Evolutionary conservation across 129 eudicot species (phyloP).

Genomic region (Pittosporum tobira): DNA sequence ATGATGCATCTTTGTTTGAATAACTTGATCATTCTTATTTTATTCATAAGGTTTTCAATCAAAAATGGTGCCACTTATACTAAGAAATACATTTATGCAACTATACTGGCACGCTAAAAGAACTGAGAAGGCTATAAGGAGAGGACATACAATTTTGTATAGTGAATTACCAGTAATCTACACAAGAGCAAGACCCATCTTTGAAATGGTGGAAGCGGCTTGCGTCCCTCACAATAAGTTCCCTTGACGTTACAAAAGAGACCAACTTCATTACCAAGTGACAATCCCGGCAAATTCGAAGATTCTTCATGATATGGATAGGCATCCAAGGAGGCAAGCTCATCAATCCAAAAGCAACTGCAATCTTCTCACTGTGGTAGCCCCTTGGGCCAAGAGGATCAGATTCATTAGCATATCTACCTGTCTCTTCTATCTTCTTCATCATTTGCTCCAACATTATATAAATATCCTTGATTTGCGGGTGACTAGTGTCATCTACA

Average conservation of each 20-base stretch:
- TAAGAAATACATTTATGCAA: neutral
- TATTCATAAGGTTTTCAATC: neutral
- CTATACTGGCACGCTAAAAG: neutral
- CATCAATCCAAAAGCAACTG: constrained; percentile 33
- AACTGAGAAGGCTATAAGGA: neutral
- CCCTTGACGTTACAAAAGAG: constrained; percentile 31
- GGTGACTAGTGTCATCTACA: constrained; percentile 44
- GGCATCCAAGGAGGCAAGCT: constrained; percentile 42
- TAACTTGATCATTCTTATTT: neutral
- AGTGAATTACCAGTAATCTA: constrained; percentile 27
- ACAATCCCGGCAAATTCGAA: constrained; percentile 32
- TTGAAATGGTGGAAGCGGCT: constrained; percentile 33
- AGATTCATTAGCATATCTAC: constrained; percentile 19
- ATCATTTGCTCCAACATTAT: constrained; percentile 16
- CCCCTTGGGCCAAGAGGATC: constrained; percentile 12
- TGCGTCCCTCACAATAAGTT: constrained; percentile 32
- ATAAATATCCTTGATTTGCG: constrained; percentile 27
- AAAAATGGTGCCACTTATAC: neutral
- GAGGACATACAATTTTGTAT: neutral
- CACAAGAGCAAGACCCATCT: constrained; percentile 30
- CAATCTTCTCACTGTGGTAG: constrained; percentile 35
- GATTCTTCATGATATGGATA: constrained; percentile 30
- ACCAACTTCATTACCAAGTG: constrained; percentile 31
- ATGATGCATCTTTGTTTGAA: constrained; percentile 2
- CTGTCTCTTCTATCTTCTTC: constrained; percentile 23